These are phyloP conservation scores for Liriodendron chinense DNA, from an alignment of 164 flowering plant species.

Conservation along the genomic window DNA sequence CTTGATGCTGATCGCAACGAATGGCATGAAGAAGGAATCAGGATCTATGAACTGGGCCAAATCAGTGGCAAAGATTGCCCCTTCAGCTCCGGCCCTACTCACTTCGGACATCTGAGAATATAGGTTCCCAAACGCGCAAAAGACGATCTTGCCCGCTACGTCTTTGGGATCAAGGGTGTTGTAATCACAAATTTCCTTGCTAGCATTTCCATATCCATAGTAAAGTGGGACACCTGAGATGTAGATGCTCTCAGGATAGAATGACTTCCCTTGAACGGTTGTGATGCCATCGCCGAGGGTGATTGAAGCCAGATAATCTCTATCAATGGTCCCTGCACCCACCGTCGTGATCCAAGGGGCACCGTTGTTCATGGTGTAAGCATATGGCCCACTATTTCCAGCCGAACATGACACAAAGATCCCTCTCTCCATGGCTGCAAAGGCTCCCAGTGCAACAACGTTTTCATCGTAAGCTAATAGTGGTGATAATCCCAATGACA, in stretches of 20 bases:
- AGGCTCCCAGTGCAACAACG: slow-evolving; percentile 15
- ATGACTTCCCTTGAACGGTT: slow-evolving; percentile 26
- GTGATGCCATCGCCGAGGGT: slow-evolving; percentile 18
- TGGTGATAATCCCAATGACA: slow-evolving; percentile 12
- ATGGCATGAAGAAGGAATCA: no score
- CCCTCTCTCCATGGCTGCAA: slow-evolving; percentile 24
- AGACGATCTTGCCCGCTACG: no score
- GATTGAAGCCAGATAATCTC: slow-evolving; percentile 11
- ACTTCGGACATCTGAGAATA: no score
- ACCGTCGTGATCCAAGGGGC: slow-evolving; percentile 28
- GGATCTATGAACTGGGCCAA: no score
- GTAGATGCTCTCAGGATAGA: slow-evolving; percentile 29
- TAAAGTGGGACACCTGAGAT: slow-evolving; percentile 24
- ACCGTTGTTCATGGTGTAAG: slow-evolving; percentile 13
- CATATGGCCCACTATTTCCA: slow-evolving; percentile 15
- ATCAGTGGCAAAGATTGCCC: no score
- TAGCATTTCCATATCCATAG: slow-evolving; percentile 28
- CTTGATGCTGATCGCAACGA: no score
- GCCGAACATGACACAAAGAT: slow-evolving; percentile 26
- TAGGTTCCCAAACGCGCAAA: no score
- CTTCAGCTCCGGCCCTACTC: no score
- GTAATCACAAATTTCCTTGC: slow-evolving; percentile 11
- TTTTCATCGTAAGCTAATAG: not conserved
- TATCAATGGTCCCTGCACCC: slow-evolving; percentile 17
- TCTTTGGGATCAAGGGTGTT: no score